Base-by-base conservation (phyloP, 1,284 basidiomycete species). In the Hymenochaete sp. region DNA sequence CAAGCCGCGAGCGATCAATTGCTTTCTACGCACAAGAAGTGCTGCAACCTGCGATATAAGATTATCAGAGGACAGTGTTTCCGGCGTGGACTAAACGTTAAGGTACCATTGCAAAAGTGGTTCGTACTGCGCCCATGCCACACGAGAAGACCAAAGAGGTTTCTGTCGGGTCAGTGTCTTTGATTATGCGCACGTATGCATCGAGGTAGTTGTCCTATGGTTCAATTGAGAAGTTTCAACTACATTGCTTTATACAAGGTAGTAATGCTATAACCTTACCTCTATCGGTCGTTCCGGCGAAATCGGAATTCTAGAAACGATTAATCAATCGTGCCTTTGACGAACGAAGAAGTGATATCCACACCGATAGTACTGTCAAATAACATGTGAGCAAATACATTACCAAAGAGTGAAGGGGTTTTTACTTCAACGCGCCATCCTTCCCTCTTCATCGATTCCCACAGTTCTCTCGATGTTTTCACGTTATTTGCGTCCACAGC, bases 61-160 rank as follows among this genome's bases (percentile, higher is more conserved):
- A 18, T 21, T 3, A 14, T 48, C 33, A 37, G n/a, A 3, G 13
- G 8, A 2, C n/a, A 36, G 11, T 27, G 18, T 16, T 8, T 19
- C 8, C 14, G 21, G 14, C 5, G 14, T 33, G 9, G n/a, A 45
- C 9, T 10, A 26, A 21, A 28, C 38, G 18, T 18, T 6, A 22
- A 45, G 25, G 21, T 13, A 49, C 80, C 96, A 98, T 98, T 4
- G 91, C 95, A 61, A 98, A 98, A 0, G 95, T 97, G 2, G 95
- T 96, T 32, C 96, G 79, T 0, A 96, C 93, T 2, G 92, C 90
- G 35, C 96, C 96, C 77, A 96, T 93, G 32, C 96, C 95, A 61
- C 96, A 98, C 47, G 91, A 95, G 63, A 98, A 97, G 2, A 98
- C 89, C 13, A 98, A 70, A 0, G 86, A 82, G 0, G 90, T 92